Conservation (phyloP, 1,284 basidiomycete genomes). For the Puccinia polysora region DNA sequence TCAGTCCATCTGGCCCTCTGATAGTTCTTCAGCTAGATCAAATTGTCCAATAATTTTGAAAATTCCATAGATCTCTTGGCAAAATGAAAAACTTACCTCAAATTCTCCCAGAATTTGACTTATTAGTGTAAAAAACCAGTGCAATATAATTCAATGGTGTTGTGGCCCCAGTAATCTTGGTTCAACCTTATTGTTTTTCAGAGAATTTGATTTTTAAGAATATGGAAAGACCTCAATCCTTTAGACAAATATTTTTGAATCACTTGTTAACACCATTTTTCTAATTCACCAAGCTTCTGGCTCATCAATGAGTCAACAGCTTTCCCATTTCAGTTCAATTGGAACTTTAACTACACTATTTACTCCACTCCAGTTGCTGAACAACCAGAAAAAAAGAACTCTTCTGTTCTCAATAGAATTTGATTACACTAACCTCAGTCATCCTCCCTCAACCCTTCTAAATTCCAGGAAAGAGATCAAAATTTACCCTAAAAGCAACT, state of each 20-base stretch:
- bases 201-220: neutral
- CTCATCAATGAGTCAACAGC: neutral
- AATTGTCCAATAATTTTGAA: too few relatives aligned
- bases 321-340: conserved; percentile 14
- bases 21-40: neutral
- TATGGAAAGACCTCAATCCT: neutral
- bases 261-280: neutral
- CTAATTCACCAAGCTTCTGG: neutral
- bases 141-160: conserved; percentile 22
- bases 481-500: too few relatives aligned
- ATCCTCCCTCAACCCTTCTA: too few relatives aligned
- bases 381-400: too few relatives aligned
- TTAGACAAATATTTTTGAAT: neutral
- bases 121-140: conserved; percentile 3
- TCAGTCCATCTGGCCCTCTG: neutral
- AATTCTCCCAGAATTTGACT: neutral
- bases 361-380: conserved; percentile 18
- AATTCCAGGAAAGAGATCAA: too few relatives aligned
- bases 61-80: neutral
- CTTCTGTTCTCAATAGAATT: too few relatives aligned
- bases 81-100: neutral
- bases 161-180: neutral
- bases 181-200: neutral
- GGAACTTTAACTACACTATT: neutral
- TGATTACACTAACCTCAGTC: too few relatives aligned